A percentile compares a stretch with the other conserved stretches of the same genome.
Conservation (phyloP, 768 basidiomycete species). For the Lentinula detonsa region DNA sequence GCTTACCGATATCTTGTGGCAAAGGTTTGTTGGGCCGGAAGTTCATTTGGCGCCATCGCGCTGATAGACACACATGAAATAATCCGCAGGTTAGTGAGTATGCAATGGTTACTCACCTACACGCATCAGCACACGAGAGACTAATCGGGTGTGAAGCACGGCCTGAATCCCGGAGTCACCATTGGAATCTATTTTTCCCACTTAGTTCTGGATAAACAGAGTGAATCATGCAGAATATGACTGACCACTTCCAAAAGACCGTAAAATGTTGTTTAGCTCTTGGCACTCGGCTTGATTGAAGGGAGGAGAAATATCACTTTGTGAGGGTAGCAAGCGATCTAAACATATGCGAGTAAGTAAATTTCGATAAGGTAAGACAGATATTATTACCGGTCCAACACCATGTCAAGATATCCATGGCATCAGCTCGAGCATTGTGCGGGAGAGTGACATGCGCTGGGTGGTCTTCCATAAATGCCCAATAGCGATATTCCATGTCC, state of each 20-base stretch:
- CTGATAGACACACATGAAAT: conserved; percentile 21
- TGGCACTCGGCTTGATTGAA: conserved; percentile 76
- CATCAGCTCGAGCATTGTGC: conserved; percentile 53
- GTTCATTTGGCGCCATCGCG: conserved; percentile 64
- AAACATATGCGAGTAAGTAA: background rate
- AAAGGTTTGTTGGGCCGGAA: conserved; percentile 67
- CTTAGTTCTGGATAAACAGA: background rate
- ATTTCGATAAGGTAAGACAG: background rate
- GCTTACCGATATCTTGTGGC: conserved; percentile 40
- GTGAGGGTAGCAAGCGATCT: conserved; percentile 68
- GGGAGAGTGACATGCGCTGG: conserved; percentile 66
- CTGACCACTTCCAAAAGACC: conserved; percentile 28
- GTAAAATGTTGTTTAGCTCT: conserved; percentile 59
- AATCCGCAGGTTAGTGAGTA: background rate
- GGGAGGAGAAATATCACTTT: conserved; percentile 51
- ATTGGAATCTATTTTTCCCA: conserved; percentile 12
- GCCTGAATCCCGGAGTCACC: conserved; percentile 37
- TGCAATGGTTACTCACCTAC: conserved; percentile 41
- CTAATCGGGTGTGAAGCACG: conserved; percentile 53
- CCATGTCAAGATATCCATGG: conserved; percentile 75
- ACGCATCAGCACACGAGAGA: conserved; percentile 63
- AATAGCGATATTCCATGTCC: conserved; percentile 75
- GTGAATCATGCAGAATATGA: background rate
- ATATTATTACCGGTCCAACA: conserved; percentile 57
- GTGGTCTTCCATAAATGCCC: conserved; percentile 75